These are phyloP conservation scores for Polyporus tsugae DNA, from an alignment of 1,284 basidiomycete species.

Conservation along the genomic window DNA sequence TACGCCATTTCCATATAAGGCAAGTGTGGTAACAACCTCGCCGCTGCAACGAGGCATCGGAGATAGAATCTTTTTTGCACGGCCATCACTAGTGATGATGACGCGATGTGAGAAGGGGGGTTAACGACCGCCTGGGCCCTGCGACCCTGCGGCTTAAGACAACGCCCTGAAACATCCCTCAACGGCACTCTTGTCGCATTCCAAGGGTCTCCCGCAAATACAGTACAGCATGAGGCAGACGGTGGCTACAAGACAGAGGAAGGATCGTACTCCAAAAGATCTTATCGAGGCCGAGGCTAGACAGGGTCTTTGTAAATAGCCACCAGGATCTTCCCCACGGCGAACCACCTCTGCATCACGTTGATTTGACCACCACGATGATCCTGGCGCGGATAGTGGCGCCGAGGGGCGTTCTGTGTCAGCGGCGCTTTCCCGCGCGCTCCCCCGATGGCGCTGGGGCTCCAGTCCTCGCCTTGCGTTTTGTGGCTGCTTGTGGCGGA, in stretches of 20 bases:
- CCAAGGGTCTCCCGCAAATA: not conserved
- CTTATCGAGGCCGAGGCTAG: slow-evolving; percentile 1
- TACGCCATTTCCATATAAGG: slow-evolving; percentile 19
- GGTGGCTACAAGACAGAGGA: not conserved
- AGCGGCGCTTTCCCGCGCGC: slow-evolving; percentile 1
- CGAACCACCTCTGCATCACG: slow-evolving; percentile 7
- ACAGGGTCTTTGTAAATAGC: slow-evolving; percentile 10
- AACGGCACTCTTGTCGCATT: not conserved
- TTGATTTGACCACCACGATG: slow-evolving; percentile 3
- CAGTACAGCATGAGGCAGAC: not conserved
- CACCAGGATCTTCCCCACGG: not conserved
- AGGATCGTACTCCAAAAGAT: not conserved
- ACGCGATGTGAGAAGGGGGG: slow-evolving; percentile 19
- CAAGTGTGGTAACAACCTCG: slow-evolving; percentile 27
- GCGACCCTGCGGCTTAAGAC: not conserved
- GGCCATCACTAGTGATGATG: slow-evolving; percentile 22
- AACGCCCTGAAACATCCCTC: not conserved
- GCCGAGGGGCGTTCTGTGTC: not conserved
- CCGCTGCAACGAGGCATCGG: slow-evolving; percentile 27
- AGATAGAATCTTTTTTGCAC: slow-evolving; percentile 24
- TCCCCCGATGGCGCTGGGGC: not conserved
- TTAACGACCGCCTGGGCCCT: slow-evolving; percentile 21
- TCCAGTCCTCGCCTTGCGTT: not conserved
- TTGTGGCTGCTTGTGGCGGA: slow-evolving; percentile 1
- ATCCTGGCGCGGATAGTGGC: not conserved